phyloP scores from a whole-genome alignment of 257 asterid genomes.

The Nicotiana obtusifolia region DNA sequence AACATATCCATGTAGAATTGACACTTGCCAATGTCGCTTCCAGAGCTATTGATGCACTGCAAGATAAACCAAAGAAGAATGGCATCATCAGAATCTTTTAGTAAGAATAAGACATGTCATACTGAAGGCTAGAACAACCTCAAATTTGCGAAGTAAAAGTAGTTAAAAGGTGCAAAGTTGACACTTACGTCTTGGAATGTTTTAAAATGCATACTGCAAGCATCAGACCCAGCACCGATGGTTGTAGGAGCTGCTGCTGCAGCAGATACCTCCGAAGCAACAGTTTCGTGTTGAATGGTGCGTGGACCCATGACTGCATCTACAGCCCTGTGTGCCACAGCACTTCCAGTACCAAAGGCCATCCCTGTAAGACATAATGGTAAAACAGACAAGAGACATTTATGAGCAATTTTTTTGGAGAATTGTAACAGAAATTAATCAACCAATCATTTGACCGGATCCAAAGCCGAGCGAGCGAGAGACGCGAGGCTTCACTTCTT shows the following conservation, averaged over 20 bases:
- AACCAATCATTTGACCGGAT: no score
- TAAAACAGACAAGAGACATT: not conserved
- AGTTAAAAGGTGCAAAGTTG: not conserved
- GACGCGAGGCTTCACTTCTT: no score
- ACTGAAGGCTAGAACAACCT: not conserved
- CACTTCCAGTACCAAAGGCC: slow-evolving; percentile 69
- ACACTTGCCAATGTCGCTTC: slow-evolving; percentile 23
- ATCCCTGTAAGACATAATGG: slow-evolving; percentile 36
- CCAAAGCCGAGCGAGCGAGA: no score
- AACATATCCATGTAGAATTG: slow-evolving; percentile 30
- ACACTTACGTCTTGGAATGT: slow-evolving; percentile 68
- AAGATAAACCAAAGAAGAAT: not conserved
- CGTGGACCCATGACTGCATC: slow-evolving; percentile 79
- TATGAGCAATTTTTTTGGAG: not conserved
- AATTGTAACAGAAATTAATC: no score
- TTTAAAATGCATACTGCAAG: slow-evolving; percentile 55
- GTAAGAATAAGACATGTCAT: not conserved
- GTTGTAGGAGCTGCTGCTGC: slow-evolving; percentile 43
- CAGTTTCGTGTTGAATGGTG: slow-evolving; percentile 63
- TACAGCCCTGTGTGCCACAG: slow-evolving; percentile 71
- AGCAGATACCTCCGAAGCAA: slow-evolving; percentile 37
- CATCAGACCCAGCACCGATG: slow-evolving; percentile 40
- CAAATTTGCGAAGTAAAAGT: not conserved
- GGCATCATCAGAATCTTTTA: not conserved
- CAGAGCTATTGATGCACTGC: slow-evolving; percentile 20